Percentiles rank a stretch among this genome's conserved stretches.
phyloP scores from a whole-genome alignment of 2,329 filamentous ascomycete genomes.

The Ophiostoma fasciatum region DNA sequence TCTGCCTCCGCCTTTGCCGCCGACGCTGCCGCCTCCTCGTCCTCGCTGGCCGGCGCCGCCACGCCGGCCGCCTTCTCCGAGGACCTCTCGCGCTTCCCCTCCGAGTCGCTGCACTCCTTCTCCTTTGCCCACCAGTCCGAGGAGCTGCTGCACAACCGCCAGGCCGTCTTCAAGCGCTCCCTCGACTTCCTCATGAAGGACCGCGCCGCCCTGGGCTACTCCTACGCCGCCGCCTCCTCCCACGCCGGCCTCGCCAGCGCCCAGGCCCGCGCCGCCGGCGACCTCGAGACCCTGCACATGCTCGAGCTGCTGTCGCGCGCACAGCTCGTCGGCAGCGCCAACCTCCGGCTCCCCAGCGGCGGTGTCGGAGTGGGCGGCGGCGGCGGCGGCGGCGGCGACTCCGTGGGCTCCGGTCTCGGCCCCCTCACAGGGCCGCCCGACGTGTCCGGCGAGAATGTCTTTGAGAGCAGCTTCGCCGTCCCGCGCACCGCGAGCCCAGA shows the following conservation, averaged over 20 bases:
- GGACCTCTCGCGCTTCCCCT: constrained; percentile 83
- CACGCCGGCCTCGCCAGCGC: constrained; percentile 67
- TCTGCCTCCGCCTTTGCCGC: constrained; percentile 26
- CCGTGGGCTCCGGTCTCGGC: constrained; percentile 30
- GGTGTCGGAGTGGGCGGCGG: no score
- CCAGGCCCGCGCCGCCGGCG: constrained; percentile 67
- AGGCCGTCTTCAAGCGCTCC: constrained; percentile 83
- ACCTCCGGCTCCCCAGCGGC: no score
- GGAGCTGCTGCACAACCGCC: constrained; percentile 77
- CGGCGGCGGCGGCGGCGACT: constrained; percentile 19
- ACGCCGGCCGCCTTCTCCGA: constrained; percentile 68
- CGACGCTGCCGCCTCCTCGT: constrained; percentile 47
- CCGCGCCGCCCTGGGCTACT: constrained; percentile 65
- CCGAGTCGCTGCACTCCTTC: constrained; percentile 94
- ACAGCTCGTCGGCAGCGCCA: constrained; percentile 59
- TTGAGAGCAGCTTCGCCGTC: constrained; percentile 67
- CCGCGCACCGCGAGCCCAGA: constrained; percentile 36
- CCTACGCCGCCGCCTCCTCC: constrained; percentile 44
- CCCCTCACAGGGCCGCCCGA: constrained; percentile 72
- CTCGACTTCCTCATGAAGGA: constrained; percentile 97
- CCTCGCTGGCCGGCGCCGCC: no score
- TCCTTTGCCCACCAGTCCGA: constrained; percentile 94
- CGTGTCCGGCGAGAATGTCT: constrained; percentile 60
- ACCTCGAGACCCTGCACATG: constrained; percentile 80
- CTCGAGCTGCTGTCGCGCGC: constrained; percentile 74